Evolutionary conservation across 805 yeast species (phyloP), one percentile per base, ranked within the genome.

Genomic region (Ogataea parapolymorpha): DNA sequence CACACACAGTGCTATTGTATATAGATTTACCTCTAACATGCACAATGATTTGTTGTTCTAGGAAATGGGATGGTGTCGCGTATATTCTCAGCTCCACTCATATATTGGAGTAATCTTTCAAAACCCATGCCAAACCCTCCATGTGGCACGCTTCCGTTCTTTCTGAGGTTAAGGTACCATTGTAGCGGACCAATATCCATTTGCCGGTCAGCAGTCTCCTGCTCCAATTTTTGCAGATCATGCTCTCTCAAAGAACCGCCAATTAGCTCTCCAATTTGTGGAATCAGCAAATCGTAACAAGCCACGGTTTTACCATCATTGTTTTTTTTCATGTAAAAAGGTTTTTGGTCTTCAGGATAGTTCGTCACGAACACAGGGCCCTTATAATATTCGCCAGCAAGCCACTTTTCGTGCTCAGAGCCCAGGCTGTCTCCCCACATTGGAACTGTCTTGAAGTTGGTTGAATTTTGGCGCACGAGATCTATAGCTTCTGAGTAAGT

Each of bases 101-200:
- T 65, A 50, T 82, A 90, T 40, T 84, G 79, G 12, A 93, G 61
- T 23, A 93, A 64, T 45, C 99, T 69, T 61, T 93, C 99, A 51
- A 90, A 79, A 0, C 99, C 99, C 70, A 93, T 68, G 0, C 99
- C 99, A 63, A 84, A 93, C 0, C 99, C 99, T 35, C 99, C 99
- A 59, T 91, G 98, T 0, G 97, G 96, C 16, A 82, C 82, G 2
- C 85, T 68, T 0, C 97, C 98, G 51, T 84, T 80, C 46, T 68
- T 68, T 45, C 99, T 71, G 7, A 85, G 68, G 1, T 81, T 75
- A 20, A 82, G 51, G 57, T 90, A 93, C 99, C 99, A 93, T 23
- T 75, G 70, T 61, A 93, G 61, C 14, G 77, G 75, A 2, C 70
- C 74, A 0, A 56, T 34, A 39, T 76, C 73, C 90, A 89, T 85